phyloP scores from a whole-genome alignment of 2,329 filamentous ascomycete species.

The Tolypocladium cylindrosporum region DNA sequence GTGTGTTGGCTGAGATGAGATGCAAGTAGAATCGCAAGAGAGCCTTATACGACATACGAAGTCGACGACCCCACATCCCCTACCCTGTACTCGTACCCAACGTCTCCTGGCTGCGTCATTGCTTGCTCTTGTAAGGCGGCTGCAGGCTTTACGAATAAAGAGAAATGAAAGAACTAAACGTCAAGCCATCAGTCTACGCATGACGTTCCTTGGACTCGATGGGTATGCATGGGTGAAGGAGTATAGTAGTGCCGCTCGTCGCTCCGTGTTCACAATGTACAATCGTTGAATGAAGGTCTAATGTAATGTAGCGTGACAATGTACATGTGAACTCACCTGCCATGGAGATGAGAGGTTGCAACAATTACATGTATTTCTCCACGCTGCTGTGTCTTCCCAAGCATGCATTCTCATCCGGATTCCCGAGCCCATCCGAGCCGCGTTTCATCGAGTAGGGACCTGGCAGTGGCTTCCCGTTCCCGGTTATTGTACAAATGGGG shows the following conservation, averaged over 20 bases:
- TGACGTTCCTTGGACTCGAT: background rate
- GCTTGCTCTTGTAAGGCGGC: background rate
- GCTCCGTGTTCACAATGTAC: constrained; percentile 6
- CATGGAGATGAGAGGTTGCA: constrained; percentile 18
- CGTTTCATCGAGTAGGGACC: constrained; percentile 6
- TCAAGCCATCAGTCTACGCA: background rate
- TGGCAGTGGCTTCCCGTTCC: constrained; percentile 10
- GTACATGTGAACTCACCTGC: constrained; percentile 16
- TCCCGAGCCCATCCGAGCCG: constrained; percentile 2
- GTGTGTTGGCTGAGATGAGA: background rate
- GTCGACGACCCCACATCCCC: background rate
- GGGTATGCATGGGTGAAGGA: background rate
- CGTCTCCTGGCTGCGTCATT: background rate
- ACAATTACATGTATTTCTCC: background rate
- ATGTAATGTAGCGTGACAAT: constrained; percentile 12
- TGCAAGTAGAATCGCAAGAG: too few species aligned
- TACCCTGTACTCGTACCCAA: background rate
- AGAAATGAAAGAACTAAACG: background rate
- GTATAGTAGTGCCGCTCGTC: background rate
- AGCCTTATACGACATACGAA: too few species aligned
- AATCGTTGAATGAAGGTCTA: constrained; percentile 12
- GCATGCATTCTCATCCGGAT: constrained; percentile 11
- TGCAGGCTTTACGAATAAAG: background rate
- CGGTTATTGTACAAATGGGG: constrained; percentile 15
- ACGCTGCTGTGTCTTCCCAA: background rate